Percentiles rank a stretch among this genome's conserved stretches.
These are phyloP conservation scores for Glycine soja DNA, from an alignment of 306 rosid species.

Conservation along the genomic window DNA sequence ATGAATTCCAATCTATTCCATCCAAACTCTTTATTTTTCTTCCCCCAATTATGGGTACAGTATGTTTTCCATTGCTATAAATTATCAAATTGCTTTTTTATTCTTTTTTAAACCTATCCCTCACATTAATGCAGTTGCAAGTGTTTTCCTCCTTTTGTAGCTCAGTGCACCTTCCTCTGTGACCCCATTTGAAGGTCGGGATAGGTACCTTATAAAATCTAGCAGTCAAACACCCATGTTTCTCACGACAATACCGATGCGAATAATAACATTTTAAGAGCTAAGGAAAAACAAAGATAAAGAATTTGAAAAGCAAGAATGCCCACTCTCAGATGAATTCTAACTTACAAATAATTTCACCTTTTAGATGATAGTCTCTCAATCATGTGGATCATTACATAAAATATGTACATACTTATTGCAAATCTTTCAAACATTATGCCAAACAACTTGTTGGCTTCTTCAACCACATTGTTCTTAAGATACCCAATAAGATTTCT, in stretches of 20 bases:
- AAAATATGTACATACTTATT: neutral
- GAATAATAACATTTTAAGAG: neutral
- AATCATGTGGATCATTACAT: neutral
- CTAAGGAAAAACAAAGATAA: neutral
- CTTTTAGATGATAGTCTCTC: neutral
- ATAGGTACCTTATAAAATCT: neutral
- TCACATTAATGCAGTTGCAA: neutral
- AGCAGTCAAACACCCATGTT: neutral
- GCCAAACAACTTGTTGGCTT: slow-evolving; percentile 58
- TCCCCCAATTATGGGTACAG: too few species aligned
- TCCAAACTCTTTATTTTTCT: too few species aligned
- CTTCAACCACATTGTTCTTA: slow-evolving; percentile 48
- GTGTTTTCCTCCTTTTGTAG: neutral
- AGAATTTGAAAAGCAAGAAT: neutral
- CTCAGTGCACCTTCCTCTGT: too few species aligned
- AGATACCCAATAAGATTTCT: slow-evolving; percentile 60
- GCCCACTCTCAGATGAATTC: slow-evolving; percentile 4
- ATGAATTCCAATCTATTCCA: too few species aligned
- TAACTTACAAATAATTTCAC: neutral
- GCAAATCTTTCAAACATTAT: slow-evolving; percentile 58
- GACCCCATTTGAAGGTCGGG: neutral
- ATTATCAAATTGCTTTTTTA: too few species aligned
- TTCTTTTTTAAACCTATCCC: too few species aligned
- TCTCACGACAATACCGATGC: neutral
- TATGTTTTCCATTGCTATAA: too few species aligned